Evolutionary conservation across 2,329 filamentous ascomycete species (phyloP).

Genomic region (Aspergillus spinulosporus): DNA sequence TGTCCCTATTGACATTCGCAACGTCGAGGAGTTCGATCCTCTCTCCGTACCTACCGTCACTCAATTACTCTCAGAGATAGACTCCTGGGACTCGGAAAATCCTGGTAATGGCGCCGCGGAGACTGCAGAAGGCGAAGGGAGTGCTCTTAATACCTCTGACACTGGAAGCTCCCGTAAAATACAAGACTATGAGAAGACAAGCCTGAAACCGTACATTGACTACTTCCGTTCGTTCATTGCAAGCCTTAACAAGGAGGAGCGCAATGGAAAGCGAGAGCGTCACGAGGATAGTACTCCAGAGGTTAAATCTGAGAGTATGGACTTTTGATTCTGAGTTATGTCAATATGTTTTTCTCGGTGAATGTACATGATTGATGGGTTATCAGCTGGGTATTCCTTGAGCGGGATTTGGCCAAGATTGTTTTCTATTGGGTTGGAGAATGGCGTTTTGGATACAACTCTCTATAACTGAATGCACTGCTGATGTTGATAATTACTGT

Average conservation of each 20-base stretch:
- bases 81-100: slow-evolving; percentile 64
- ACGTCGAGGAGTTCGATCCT: slow-evolving; percentile 81
- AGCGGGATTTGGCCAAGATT: slow-evolving; percentile 14
- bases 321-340: slow-evolving; percentile 64
- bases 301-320: slow-evolving; percentile 57
- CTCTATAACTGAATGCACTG: neutral
- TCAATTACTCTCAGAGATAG: slow-evolving; percentile 78
- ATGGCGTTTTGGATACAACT: slow-evolving; percentile 11
- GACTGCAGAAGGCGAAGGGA: slow-evolving; percentile 43
- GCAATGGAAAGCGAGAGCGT: slow-evolving; percentile 52
- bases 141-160: slow-evolving; percentile 33
- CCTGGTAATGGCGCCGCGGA: slow-evolving; percentile 38
- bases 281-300: slow-evolving; percentile 48
- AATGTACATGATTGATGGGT: neutral
- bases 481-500: neutral
- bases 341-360: neutral
- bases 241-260: slow-evolving; percentile 73
- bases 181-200: slow-evolving; percentile 96
- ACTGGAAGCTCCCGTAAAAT: slow-evolving; percentile 48
- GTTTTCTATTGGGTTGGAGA: neutral
- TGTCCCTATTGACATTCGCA: slow-evolving; percentile 81
- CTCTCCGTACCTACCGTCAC: slow-evolving; percentile 86
- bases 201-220: slow-evolving; percentile 87
- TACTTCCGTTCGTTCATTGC: slow-evolving; percentile 82
- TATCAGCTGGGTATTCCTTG: slow-evolving; percentile 2